Conservation (phyloP, 495 filamentous ascomycete species). For the Pseudoneurospora amorphoporcata region DNA sequence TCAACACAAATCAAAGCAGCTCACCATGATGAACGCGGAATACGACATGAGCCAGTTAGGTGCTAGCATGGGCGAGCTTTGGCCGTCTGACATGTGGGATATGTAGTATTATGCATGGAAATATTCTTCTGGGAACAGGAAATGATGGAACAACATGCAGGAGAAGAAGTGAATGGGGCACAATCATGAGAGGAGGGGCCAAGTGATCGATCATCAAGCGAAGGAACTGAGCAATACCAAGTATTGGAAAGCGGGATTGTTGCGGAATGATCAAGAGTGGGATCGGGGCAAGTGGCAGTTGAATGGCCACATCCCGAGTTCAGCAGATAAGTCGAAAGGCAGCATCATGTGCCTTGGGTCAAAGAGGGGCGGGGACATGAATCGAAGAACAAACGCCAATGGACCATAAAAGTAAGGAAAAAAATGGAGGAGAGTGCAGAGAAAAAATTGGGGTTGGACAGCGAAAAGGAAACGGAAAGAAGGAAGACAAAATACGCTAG, state of each 20-base stretch:
- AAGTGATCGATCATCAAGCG: not conserved
- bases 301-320: not conserved
- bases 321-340: not conserved
- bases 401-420: constrained; percentile 3
- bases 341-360: not conserved
- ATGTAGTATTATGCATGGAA: not conserved
- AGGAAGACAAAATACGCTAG: not conserved
- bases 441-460: not conserved
- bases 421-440: not conserved
- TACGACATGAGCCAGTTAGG: not conserved
- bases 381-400: constrained; percentile 4
- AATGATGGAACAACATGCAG: constrained; percentile 59
- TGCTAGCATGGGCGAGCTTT: not conserved
- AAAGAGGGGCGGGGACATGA: constrained; percentile 14
- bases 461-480: not conserved
- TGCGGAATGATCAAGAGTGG: too few relatives aligned
- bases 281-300: too few relatives aligned
- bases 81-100: not conserved
- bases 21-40: not conserved
- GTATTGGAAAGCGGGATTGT: too few relatives aligned
- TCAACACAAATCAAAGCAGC: not conserved
- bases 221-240: too few relatives aligned
- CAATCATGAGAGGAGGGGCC: not conserved
- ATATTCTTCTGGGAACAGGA: constrained; percentile 58
- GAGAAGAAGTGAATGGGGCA: constrained; percentile 34